A percentile compares a stretch with the other conserved stretches of the same genome.
Evolutionary conservation across 768 basidiomycete species (phyloP).

Genomic region (Pilatotrama ljubarskyi): DNA sequence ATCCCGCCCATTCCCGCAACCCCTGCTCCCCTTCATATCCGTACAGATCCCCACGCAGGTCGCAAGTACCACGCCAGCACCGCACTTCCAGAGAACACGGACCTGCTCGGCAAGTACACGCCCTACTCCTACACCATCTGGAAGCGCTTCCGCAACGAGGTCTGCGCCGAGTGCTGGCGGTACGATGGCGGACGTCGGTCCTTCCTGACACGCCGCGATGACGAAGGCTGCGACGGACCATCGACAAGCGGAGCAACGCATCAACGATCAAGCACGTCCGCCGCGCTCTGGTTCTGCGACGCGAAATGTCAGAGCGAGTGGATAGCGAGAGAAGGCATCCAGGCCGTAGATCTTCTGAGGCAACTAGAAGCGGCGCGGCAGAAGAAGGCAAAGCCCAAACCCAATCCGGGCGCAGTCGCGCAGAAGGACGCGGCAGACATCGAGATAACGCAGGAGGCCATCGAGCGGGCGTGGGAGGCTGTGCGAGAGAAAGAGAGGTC

Average conservation of each 20-base stretch:
- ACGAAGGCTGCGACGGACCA: conserved; percentile 15
- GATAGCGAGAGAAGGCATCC: conserved; percentile 32
- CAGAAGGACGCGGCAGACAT: background rate
- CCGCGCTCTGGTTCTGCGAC: conserved; percentile 60
- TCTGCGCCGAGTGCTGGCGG: conserved; percentile 64
- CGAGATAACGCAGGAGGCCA: conserved; percentile 37
- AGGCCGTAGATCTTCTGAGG: conserved; percentile 21
- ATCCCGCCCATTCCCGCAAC: background rate
- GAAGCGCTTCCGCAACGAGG: conserved; percentile 64
- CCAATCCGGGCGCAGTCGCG: conserved; percentile 16
- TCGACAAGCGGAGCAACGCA: background rate
- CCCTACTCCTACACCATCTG: conserved; percentile 62
- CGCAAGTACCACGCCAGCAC: conserved; percentile 27
- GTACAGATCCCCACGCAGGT: conserved; percentile 21
- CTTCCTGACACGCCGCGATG: conserved; percentile 30
- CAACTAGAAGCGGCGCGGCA: conserved; percentile 25
- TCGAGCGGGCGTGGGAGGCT: conserved; percentile 49
- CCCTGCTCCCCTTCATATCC: conserved; percentile 15
- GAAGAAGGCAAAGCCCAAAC: conserved; percentile 24
- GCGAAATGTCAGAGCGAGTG: conserved; percentile 47
- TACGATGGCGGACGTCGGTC: conserved; percentile 46
- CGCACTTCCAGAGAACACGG: conserved; percentile 17
- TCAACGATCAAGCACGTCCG: background rate
- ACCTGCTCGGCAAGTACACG: conserved; percentile 28
- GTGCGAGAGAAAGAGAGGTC: conserved; percentile 36